A percentile compares a stretch with the other conserved stretches of the same genome.
phyloP scores from a whole-genome alignment of 2,329 filamentous ascomycete genomes.

The Nectriaceae sp. region DNA sequence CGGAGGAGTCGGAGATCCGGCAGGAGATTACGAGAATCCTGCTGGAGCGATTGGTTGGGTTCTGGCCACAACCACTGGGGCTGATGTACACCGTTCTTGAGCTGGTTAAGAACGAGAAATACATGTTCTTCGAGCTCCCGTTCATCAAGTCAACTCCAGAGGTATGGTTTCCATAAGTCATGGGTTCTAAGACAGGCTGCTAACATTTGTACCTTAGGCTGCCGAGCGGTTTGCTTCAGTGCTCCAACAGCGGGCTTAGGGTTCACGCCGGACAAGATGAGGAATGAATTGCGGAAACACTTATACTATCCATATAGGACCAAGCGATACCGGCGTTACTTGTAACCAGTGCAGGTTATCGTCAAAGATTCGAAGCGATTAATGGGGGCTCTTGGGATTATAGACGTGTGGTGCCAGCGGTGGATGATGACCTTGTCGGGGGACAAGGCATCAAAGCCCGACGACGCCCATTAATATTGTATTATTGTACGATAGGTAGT shows the following conservation, averaged over 20 bases:
- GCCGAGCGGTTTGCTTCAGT: conserved; percentile 39
- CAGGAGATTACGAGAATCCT: conserved; percentile 90
- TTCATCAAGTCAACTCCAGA: conserved; percentile 91
- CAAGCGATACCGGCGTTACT: conserved; percentile 21
- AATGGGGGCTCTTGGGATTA: conserved; percentile 27
- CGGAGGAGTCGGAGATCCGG: conserved; percentile 79
- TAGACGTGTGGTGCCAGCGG: conserved; percentile 26
- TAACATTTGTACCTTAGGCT: conserved; percentile 27
- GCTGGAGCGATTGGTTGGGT: conserved; percentile 83
- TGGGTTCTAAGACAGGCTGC: neutral
- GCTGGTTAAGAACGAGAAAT: conserved; percentile 86
- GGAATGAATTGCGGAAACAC: conserved; percentile 5
- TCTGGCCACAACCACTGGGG: conserved; percentile 95
- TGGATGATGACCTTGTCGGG: conserved; percentile 24
- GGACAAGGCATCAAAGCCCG: conserved; percentile 16
- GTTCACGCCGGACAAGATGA: conserved; percentile 9
- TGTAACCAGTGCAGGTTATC: conserved; percentile 27
- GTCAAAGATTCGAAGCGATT: conserved; percentile 19
- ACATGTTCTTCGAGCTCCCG: conserved; percentile 88
- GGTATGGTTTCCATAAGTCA: conserved; percentile 51
- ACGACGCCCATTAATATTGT: conserved; percentile 36
- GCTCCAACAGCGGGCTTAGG: conserved; percentile 25
- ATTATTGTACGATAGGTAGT: conserved; percentile 39
- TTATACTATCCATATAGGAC: conserved; percentile 13
- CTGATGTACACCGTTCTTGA: conserved; percentile 86